A percentile compares a stretch with the other conserved stretches of the same genome.
Conservation (phyloP, 2,329 filamentous ascomycete genomes). For the Fusarium sp. region DNA sequence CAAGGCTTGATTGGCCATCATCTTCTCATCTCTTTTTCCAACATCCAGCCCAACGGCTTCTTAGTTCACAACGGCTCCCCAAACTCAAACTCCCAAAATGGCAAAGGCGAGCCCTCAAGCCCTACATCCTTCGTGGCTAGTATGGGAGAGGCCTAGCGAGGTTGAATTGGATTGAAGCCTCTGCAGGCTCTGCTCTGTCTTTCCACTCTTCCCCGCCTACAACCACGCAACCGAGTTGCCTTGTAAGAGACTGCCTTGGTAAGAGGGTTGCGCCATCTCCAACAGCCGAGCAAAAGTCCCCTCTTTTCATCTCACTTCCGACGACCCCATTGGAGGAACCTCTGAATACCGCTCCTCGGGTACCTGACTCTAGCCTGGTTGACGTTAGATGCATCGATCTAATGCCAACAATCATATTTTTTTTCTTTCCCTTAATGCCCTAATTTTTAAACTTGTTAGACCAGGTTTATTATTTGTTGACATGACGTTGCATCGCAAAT, state of each 20-base stretch:
- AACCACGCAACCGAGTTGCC: conserved; percentile 1
- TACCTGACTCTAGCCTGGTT: conserved; percentile 44
- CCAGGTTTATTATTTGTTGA: conserved; percentile 32
- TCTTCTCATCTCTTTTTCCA: conserved; percentile 12
- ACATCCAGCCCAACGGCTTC: not conserved
- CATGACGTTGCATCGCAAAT: conserved; percentile 38
- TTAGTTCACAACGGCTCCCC: conserved; percentile 30
- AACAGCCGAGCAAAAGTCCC: conserved; percentile 10
- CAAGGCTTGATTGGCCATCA: conserved; percentile 3
- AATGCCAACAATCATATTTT: conserved; percentile 19
- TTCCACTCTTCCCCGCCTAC: conserved; percentile 30
- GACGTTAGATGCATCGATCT: conserved; percentile 34
- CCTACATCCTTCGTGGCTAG: conserved; percentile 31
- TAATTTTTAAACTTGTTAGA: conserved; percentile 34
- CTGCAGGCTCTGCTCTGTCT: conserved; percentile 7
- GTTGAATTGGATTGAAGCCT: conserved; percentile 22
- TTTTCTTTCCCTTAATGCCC: not conserved
- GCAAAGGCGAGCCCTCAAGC: conserved; percentile 29
- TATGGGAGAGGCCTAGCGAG: conserved; percentile 29
- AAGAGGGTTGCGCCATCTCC: conserved; percentile 10
- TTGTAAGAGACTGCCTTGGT: not conserved
- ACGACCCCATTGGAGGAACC: conserved; percentile 22
- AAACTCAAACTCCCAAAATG: conserved; percentile 34
- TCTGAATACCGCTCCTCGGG: conserved; percentile 17
- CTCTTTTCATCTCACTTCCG: conserved; percentile 36